Conservation (phyloP, 2,329 filamentous ascomycete genomes). For the Calonectria naviculata region DNA sequence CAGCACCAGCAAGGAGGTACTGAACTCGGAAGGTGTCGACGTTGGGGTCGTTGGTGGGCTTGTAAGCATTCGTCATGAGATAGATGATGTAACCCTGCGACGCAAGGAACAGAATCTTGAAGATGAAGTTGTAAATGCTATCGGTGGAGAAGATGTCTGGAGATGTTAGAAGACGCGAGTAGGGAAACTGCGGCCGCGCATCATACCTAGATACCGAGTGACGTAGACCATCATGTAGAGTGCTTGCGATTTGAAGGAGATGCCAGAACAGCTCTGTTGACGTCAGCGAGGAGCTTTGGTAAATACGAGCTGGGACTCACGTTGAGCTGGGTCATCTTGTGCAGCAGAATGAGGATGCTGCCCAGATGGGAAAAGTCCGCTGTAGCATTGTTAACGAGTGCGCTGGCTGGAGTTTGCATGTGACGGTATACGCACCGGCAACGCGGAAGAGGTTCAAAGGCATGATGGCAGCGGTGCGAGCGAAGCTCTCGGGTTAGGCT, state of each 20-base stretch:
- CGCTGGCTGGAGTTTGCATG: conserved; percentile 19
- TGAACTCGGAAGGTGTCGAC: conserved; percentile 97
- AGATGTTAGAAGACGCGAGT: conserved; percentile 13
- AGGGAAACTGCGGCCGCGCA: neutral
- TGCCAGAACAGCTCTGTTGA: conserved; percentile 90
- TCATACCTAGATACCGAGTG: conserved; percentile 87
- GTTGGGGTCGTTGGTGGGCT: conserved; percentile 96
- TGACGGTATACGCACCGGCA: conserved; percentile 56
- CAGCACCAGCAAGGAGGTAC: conserved; percentile 87
- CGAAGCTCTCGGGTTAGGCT: conserved; percentile 24
- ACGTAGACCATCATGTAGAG: conserved; percentile 95
- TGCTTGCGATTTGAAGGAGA: conserved; percentile 98
- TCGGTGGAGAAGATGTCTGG: conserved; percentile 87
- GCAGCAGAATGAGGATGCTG: conserved; percentile 93
- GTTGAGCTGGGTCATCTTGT: conserved; percentile 95
- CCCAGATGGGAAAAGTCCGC: conserved; percentile 95
- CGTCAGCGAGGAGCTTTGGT: conserved; percentile 33
- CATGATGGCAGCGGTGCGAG: conserved; percentile 48
- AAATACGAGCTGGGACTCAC: conserved; percentile 62
- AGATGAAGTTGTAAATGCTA: conserved; percentile 90
- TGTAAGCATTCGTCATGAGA: conserved; percentile 97
- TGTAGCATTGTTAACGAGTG: conserved; percentile 51
- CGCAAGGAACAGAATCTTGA: conserved; percentile 95
- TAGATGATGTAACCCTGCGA: conserved; percentile 95
- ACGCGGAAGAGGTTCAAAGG: conserved; percentile 69